Evolutionary conservation across 2,329 filamentous ascomycete genomes (phyloP).

Genomic region (Orbilia blumenaviensis): DNA sequence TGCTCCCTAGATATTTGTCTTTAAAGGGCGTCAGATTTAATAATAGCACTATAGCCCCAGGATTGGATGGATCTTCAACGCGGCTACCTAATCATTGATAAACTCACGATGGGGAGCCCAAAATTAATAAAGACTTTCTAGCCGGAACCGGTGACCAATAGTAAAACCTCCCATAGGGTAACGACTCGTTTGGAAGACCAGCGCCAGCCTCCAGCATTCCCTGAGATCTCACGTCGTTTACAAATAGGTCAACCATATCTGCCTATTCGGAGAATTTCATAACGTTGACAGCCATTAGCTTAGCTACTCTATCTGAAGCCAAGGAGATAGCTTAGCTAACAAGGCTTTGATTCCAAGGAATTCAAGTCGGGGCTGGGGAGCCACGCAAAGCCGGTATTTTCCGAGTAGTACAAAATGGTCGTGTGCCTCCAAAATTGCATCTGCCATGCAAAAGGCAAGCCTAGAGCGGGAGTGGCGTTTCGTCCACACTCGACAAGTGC

Average conservation of each 20-base stretch:
- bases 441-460: conserved; percentile 17
- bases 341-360: conserved; percentile 1
- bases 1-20: too few relatives aligned
- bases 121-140: too few relatives aligned
- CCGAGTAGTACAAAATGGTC: conserved; percentile 26
- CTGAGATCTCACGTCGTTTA: neutral
- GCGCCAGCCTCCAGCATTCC: conserved; percentile 3
- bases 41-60: too few relatives aligned
- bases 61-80: too few relatives aligned
- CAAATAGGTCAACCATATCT: conserved; percentile 16
- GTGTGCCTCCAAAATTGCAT: conserved; percentile 30
- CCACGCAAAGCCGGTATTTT: conserved; percentile 25
- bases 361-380: neutral
- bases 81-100: too few relatives aligned
- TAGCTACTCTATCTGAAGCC: neutral
- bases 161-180: too few relatives aligned
- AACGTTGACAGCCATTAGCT: neutral
- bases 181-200: too few relatives aligned
- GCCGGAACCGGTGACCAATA: too few relatives aligned
- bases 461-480: conserved; percentile 39
- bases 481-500: conserved; percentile 35
- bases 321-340: neutral
- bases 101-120: too few relatives aligned
- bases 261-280: conserved; percentile 15
- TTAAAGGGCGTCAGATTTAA: too few relatives aligned